Conservation (phyloP, 768 basidiomycete genomes). For the Termitomyces sp. region DNA sequence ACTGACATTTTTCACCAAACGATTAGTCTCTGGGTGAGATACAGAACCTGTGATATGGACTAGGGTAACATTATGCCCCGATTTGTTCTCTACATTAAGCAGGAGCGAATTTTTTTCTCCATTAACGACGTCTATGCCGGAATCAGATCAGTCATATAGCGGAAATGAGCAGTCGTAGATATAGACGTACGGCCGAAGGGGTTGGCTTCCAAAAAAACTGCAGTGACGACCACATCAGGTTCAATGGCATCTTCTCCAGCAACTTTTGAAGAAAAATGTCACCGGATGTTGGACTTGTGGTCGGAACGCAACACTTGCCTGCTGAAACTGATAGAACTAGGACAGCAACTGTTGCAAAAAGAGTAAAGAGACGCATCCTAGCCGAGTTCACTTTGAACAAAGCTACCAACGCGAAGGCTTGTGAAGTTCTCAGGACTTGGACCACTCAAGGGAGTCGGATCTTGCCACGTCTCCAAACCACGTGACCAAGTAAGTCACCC, state of each 20-base stretch:
- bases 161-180: not conserved
- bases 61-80: constrained; percentile 66
- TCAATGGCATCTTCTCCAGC: constrained; percentile 30
- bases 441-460: not conserved
- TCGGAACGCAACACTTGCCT: constrained; percentile 13
- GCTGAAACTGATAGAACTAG: constrained; percentile 14
- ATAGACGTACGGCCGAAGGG: constrained; percentile 66
- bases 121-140: constrained; percentile 68
- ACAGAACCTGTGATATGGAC: constrained; percentile 63
- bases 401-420: not conserved
- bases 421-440: not conserved
- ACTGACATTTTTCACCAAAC: constrained; percentile 67
- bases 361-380: constrained; percentile 17
- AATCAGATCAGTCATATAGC: constrained; percentile 11
- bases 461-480: not conserved
- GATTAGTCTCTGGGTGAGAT: constrained; percentile 56
- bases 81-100: constrained; percentile 71
- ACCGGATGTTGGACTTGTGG: constrained; percentile 1
- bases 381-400: not conserved
- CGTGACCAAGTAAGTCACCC: no score
- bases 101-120: constrained; percentile 71
- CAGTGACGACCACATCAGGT: constrained; percentile 50
- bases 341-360: constrained; percentile 11
- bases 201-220: constrained; percentile 67
- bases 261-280: constrained; percentile 12